phyloP scores from a whole-genome alignment of 2,329 filamentous ascomycete species.

The Alternaria rosae region DNA sequence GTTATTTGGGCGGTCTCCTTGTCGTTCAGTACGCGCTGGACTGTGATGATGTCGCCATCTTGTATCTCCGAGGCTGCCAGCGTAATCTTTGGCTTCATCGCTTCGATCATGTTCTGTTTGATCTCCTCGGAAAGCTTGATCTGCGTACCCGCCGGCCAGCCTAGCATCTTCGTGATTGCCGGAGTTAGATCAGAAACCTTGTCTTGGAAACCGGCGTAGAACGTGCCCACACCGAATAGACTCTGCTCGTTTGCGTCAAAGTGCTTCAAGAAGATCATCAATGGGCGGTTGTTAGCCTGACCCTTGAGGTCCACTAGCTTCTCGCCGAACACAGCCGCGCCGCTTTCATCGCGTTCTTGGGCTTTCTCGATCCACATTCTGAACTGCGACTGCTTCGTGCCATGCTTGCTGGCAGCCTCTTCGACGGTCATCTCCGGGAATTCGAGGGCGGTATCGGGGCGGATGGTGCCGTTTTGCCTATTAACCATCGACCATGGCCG shows the following conservation, averaged over 20 bases:
- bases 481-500: slow-evolving; percentile 98
- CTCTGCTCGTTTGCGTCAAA: slow-evolving; percentile 82
- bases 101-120: slow-evolving; percentile 96
- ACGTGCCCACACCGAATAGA: slow-evolving; percentile 77
- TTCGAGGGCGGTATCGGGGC: slow-evolving; percentile 85
- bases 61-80: slow-evolving; percentile 92
- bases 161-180: slow-evolving; percentile 81
- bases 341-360: slow-evolving; percentile 74
- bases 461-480: slow-evolving; percentile 93
- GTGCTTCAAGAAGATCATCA: slow-evolving; percentile 90
- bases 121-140: slow-evolving; percentile 92
- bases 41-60: slow-evolving; percentile 96
- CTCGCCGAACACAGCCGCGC: slow-evolving; percentile 75
- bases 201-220: slow-evolving; percentile 87
- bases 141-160: slow-evolving; percentile 78
- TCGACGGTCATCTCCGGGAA: slow-evolving; percentile 72
- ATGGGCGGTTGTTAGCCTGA: slow-evolving; percentile 62
- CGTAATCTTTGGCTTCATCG: slow-evolving; percentile 88
- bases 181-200: slow-evolving; percentile 86
- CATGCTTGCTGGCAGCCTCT: slow-evolving; percentile 74
- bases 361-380: slow-evolving; percentile 82
- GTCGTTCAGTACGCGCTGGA: slow-evolving; percentile 72
- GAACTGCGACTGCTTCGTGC: slow-evolving; percentile 71
- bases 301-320: slow-evolving; percentile 64
- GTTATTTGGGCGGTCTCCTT: slow-evolving; percentile 51